Evolutionary conservation across 2,329 filamentous ascomycete genomes (phyloP).

Genomic region (Colletotrichum sp.): DNA sequence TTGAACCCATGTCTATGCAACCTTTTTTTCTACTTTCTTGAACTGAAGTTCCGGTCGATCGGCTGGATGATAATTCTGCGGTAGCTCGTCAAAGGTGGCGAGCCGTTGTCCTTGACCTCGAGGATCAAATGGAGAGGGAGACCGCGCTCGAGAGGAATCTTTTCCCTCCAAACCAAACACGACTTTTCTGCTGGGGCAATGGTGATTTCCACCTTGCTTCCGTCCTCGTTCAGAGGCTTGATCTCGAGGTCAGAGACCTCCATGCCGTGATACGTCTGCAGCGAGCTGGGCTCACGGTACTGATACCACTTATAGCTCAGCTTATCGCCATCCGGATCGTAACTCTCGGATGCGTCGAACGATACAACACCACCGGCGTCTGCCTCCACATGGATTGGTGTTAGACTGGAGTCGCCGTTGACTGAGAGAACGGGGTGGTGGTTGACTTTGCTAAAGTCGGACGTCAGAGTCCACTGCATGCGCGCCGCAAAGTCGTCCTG

Average conservation of each 20-base stretch:
- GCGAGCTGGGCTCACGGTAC: constrained; percentile 40
- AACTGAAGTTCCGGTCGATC: constrained; percentile 28
- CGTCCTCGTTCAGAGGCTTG: constrained; percentile 24
- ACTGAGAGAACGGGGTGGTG: constrained; percentile 51
- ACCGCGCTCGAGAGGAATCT: constrained; percentile 32
- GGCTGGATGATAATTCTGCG: constrained; percentile 44
- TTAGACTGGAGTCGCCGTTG: constrained; percentile 43
- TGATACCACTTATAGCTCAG: constrained; percentile 56
- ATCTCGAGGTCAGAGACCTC: constrained; percentile 43
- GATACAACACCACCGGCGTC: constrained; percentile 41
- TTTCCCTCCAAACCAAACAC: constrained; percentile 24
- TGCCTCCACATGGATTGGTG: constrained; percentile 42
- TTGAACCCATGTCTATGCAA: neutral
- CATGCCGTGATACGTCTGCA: constrained; percentile 44
- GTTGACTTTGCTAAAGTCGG: constrained; percentile 36
- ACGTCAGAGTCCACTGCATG: constrained; percentile 40
- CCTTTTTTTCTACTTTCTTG: neutral
- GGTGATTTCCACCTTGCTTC: constrained; percentile 12
- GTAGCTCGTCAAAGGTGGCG: constrained; percentile 50
- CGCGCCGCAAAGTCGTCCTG: constrained; percentile 47
- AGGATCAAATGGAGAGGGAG: constrained; percentile 54
- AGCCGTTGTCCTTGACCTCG: constrained; percentile 49
- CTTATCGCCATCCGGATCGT: constrained; percentile 48
- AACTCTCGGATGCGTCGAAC: constrained; percentile 49
- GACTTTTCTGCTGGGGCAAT: constrained; percentile 38